Evolutionary conservation across 805 yeast species (phyloP).

Genomic region (Saccharomyces mikatae): DNA sequence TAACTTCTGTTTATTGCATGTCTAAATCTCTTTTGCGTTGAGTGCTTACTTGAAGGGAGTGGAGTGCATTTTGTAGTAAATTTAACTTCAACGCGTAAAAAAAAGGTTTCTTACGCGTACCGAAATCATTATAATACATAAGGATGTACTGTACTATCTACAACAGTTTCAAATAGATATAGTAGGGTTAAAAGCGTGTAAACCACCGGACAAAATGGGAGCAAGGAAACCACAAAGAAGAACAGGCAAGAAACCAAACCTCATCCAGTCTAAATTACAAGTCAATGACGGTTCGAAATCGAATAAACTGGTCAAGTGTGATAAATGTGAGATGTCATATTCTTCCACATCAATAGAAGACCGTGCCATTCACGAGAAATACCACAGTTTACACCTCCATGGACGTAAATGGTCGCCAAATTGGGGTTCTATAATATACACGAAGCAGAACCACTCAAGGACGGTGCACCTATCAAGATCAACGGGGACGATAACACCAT

Average conservation of each 20-base stretch:
- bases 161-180: background rate
- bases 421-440: slow-evolving; percentile 28
- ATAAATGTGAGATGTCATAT: slow-evolving; percentile 25
- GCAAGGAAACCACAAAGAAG: background rate
- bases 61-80: background rate
- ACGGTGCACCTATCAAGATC: background rate
- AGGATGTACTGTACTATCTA: background rate
- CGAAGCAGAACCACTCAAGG: background rate
- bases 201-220: background rate
- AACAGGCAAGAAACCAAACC: background rate
- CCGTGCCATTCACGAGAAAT: slow-evolving; percentile 36
- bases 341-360: slow-evolving; percentile 15
- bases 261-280: background rate
- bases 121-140: background rate
- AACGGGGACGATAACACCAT: background rate
- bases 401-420: slow-evolving; percentile 43
- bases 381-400: slow-evolving; percentile 41
- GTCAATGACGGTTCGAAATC: background rate
- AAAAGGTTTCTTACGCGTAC: background rate
- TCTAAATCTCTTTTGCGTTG: background rate
- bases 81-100: background rate
- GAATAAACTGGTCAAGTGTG: slow-evolving; percentile 12
- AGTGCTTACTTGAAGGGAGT: background rate
- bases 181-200: background rate
- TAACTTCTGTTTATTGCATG: background rate